Evolutionary conservation across 495 filamentous ascomycete species (phyloP).

Genomic region (Penicillium crystallinum): DNA sequence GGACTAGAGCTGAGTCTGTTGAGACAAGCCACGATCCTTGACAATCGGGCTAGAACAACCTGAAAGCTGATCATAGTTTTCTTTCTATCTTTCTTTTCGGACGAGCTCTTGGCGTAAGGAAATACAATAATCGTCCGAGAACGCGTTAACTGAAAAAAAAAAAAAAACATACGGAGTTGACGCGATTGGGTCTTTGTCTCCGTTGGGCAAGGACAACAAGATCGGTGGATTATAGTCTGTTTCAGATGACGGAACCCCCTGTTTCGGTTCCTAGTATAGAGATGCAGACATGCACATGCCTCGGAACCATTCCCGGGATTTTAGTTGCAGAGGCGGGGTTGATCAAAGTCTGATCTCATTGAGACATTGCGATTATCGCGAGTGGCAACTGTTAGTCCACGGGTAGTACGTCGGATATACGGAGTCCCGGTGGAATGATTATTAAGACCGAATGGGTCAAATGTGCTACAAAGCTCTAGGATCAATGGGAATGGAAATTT

Average conservation of each 20-base stretch:
- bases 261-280: not conserved
- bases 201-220: not conserved
- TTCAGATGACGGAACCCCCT: not conserved
- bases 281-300: not conserved
- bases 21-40: not conserved
- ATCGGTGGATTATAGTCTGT: not conserved
- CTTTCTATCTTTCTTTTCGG: not conserved
- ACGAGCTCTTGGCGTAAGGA: not conserved
- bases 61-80: not conserved
- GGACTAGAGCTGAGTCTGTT: not conserved
- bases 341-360: conserved; percentile 4
- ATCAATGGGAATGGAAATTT: not conserved
- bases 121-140: not conserved
- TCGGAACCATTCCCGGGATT: not conserved
- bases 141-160: not conserved
- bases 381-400: conserved; percentile 1
- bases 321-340: not conserved
- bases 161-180: not conserved
- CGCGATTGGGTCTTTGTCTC: not conserved
- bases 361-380: not conserved
- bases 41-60: conserved; percentile 1
- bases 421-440: not conserved
- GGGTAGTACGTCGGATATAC: too few relatives aligned
- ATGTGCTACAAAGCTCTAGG: not conserved
- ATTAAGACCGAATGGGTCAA: not conserved